Base-by-base conservation (phyloP, 495 filamentous ascomycete species). In the Hamigera avellanea region DNA sequence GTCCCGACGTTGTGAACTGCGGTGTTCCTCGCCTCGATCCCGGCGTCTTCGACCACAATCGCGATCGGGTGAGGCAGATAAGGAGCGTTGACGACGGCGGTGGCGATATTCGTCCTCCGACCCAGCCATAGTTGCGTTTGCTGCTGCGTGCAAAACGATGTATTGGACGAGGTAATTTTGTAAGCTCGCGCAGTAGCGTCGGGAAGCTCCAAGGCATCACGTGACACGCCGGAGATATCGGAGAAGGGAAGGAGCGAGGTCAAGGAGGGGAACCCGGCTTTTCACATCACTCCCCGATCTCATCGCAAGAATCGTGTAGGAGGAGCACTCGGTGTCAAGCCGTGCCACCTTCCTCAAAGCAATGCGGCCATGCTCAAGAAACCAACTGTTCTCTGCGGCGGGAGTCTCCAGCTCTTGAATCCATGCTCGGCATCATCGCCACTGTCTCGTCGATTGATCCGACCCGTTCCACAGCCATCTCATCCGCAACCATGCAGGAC, bases 301-400 rank as follows among this genome's bases (percentile, higher is more conserved):
- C 21, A 5, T 23, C 21, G 21, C 26, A 42, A 25, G 21, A 26
- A 28, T n/a, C n/a, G 14, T 36, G 12, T 26, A 15, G 32, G 39
- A 44, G 34, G 39, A 4, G 40, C 23, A 15, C 9, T 23, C 21
- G n/a, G n/a, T n/a, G n/a, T n/a, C n/a, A n/a, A n/a, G 28, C 39
- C 37, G 37, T 46, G 40, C 44, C 49, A 49, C 49, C 44, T 33
- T 29, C 26, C 23, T 19, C 14, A 42, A 54, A 56, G 50, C 33
- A 42, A 67, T 67, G 64, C 44, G 47, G 56, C 43, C 45, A 67
- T 67, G 64, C 46, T 56, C 36, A 61, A 52, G 55, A 60, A 50
- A 40, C 23, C 46, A 29, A 48, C 37, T 17, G 12, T 45, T 35
- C 37, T 56, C 30, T 44, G 27, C 38, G 49, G 38, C 39, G 39